Evolutionary conservation across 169 alveolate genomes (phyloP).

Genomic region (Cryptosporidium sp.): DNA sequence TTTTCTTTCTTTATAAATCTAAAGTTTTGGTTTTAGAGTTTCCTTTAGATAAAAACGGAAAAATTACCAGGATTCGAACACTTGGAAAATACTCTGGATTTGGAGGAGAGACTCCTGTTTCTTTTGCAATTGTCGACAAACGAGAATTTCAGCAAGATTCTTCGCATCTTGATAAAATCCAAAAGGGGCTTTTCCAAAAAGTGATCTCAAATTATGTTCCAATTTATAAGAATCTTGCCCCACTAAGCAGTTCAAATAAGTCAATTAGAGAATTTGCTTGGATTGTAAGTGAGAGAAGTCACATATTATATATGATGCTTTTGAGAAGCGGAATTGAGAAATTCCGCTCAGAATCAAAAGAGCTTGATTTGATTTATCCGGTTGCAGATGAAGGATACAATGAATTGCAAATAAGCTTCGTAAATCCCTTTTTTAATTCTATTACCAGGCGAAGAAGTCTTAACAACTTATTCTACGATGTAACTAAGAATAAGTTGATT

Average conservation of each 20-base stretch:
- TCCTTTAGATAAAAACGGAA: slow-evolving; percentile 24
- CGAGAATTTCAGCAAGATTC: neutral
- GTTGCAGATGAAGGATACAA: neutral
- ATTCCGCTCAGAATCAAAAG: neutral
- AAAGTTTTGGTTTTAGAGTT: neutral
- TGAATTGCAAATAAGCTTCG: neutral
- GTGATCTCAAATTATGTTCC: neutral
- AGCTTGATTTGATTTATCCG: slow-evolving; percentile 8
- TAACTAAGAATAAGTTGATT: slow-evolving; percentile 17
- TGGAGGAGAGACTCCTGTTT: slow-evolving; percentile 62
- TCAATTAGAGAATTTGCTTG: slow-evolving; percentile 22
- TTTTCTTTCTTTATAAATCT: slow-evolving; percentile 7
- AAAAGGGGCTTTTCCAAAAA: neutral
- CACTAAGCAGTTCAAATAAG: neutral
- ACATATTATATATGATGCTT: slow-evolving; percentile 28
- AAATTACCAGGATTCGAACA: neutral
- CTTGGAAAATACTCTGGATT: slow-evolving; percentile 70
- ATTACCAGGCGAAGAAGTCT: neutral
- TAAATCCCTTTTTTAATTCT: slow-evolving; percentile 41
- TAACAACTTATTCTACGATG: slow-evolving; percentile 22
- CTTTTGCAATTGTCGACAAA: neutral
- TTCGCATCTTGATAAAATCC: neutral
- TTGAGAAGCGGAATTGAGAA: slow-evolving; percentile 7
- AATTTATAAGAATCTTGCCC: slow-evolving; percentile 36
- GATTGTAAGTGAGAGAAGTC: slow-evolving; percentile 22